Percentiles rank a stretch among this genome's conserved stretches.
phyloP scores from a whole-genome alignment of 495 filamentous ascomycete genomes.

The Penicillium coprophilum region DNA sequence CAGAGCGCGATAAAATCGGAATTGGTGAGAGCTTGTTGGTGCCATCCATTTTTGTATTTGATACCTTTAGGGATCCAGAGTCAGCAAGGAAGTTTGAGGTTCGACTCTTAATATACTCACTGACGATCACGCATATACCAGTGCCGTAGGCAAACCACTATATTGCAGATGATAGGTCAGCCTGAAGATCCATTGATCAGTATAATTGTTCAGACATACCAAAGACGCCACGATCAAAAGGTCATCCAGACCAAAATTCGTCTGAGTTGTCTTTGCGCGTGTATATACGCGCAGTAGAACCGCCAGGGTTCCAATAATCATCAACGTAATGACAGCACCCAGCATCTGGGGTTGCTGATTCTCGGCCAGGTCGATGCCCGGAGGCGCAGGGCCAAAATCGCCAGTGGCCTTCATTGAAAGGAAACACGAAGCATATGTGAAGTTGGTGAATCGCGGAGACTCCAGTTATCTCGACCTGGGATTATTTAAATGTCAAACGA shows the following conservation, averaged over 20 bases:
- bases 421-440: neutral
- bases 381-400: conserved; percentile 13
- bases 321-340: conserved; percentile 13
- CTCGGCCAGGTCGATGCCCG: conserved; percentile 10
- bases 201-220: conserved; percentile 1
- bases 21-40: conserved; percentile 6
- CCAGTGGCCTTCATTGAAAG: conserved; percentile 7
- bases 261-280: conserved; percentile 1
- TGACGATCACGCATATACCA: conserved; percentile 9
- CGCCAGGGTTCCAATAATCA: conserved; percentile 9
- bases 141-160: conserved; percentile 9
- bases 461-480: too few species aligned
- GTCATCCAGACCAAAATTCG: conserved; percentile 15
- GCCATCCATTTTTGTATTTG: conserved; percentile 15
- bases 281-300: conserved; percentile 12
- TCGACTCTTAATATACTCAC: neutral
- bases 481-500: neutral
- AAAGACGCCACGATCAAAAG: conserved; percentile 12
- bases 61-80: neutral
- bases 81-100: neutral
- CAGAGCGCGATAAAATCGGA: conserved; percentile 13
- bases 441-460: too few species aligned
- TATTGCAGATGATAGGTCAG: neutral
- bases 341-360: conserved; percentile 11
- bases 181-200: neutral